phyloP scores from a whole-genome alignment of 1,284 basidiomycete genomes.

The Kwoniella shivajii region DNA sequence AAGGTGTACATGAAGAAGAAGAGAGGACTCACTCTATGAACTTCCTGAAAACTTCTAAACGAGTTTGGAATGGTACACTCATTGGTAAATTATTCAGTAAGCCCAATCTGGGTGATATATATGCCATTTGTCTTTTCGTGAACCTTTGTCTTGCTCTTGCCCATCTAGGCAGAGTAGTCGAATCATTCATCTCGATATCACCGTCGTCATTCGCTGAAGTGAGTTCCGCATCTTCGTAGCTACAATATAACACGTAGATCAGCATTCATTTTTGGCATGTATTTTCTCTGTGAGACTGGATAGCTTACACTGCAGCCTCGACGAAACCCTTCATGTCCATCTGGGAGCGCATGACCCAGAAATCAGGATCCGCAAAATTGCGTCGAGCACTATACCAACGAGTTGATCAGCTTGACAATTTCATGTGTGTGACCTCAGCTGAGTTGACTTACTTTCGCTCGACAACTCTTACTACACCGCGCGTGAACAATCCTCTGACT shows the following conservation, averaged over 20 bases:
- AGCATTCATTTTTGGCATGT: too few relatives aligned
- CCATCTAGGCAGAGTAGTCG: conserved; percentile 38
- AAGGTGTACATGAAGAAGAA: neutral
- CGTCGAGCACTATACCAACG: conserved; percentile 66
- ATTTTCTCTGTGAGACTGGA: neutral
- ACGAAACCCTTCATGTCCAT: conserved; percentile 84
- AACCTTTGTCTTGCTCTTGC: conserved; percentile 53
- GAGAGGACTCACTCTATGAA: conserved; percentile 62
- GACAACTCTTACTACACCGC: conserved; percentile 75
- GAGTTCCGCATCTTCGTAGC: conserved; percentile 56
- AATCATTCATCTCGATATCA: conserved; percentile 15
- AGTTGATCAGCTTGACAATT: neutral
- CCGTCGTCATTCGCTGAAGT: conserved; percentile 29
- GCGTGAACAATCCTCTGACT: conserved; percentile 71
- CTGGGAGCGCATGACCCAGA: conserved; percentile 76
- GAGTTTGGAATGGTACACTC: conserved; percentile 87
- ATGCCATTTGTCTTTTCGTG: conserved; percentile 71
- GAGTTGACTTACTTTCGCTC: conserved; percentile 74
- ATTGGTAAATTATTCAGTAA: conserved; percentile 96
- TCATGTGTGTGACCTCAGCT: neutral
- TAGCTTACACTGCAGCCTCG: conserved; percentile 77
- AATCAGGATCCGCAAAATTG: conserved; percentile 74
- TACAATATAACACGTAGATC: conserved; percentile 14
- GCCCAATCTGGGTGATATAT: conserved; percentile 79
- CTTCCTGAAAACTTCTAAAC: conserved; percentile 83